Percentiles rank a stretch among this genome's conserved stretches.
Conservation (phyloP, 73 alveolate genomes). For the Paramecium sexaurelia region DNA sequence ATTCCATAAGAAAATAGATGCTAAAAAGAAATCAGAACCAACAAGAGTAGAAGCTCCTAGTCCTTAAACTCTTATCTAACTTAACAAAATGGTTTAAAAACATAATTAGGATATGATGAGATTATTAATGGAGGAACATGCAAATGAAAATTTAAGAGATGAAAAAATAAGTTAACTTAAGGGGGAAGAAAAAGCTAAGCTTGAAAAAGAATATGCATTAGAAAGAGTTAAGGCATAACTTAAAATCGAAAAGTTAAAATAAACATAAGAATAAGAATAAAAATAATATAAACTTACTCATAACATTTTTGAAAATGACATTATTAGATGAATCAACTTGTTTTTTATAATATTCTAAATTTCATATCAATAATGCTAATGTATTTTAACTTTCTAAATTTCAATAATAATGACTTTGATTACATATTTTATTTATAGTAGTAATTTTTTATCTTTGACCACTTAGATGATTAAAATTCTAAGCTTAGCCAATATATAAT, state of each 20-base stretch:
- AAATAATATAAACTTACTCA: not conserved
- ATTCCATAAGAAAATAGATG: not conserved
- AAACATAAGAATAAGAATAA: not conserved
- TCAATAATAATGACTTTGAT: not conserved
- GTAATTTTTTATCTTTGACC: not conserved
- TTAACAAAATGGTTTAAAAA: not conserved
- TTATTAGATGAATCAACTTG: not conserved
- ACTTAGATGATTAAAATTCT: not conserved
- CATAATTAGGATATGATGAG: slow-evolving; percentile 27
- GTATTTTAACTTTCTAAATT: not conserved
- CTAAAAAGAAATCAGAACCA: not conserved
- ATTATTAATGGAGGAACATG: not conserved
- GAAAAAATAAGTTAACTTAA: not conserved
- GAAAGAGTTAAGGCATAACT: slow-evolving; percentile 34
- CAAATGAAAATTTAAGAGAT: slow-evolving; percentile 17
- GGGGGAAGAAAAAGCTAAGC: not conserved
- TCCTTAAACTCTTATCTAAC: not conserved
- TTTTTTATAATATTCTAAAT: not conserved
- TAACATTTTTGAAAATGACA: not conserved
- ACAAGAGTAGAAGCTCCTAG: not conserved
- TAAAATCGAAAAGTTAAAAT: not conserved
- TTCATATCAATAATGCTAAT: not conserved
- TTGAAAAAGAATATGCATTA: not conserved
- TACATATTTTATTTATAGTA: not conserved
- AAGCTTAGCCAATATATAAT: not conserved